Conservation (phyloP, 2,329 filamentous ascomycete genomes). For the Cytospora leucostoma region DNA sequence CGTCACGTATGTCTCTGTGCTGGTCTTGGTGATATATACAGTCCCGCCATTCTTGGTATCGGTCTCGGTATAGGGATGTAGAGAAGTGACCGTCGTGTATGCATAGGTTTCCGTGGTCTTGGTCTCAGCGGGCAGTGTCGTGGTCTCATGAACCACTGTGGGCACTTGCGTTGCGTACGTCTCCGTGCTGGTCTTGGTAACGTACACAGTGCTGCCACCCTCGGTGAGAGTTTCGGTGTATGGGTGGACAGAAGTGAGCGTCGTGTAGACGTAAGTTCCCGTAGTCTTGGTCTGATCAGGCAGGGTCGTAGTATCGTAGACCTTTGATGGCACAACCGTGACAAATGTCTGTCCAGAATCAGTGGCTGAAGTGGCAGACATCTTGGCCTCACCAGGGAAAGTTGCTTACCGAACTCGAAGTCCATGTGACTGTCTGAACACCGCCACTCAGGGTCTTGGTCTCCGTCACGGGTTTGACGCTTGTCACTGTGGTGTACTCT, state of each 20-base stretch:
- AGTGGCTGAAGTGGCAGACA: constrained; percentile 37
- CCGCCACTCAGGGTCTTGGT: constrained; percentile 46
- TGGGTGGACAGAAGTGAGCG: constrained; percentile 5
- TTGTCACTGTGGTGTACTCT: constrained; percentile 46
- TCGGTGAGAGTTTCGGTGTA: constrained; percentile 28
- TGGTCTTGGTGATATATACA: background rate
- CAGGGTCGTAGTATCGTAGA: constrained; percentile 31
- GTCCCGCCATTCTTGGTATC: constrained; percentile 29
- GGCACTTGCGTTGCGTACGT: constrained; percentile 29
- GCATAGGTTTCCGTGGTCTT: background rate
- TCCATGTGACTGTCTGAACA: constrained; percentile 44
- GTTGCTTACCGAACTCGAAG: constrained; percentile 39
- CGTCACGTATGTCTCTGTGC: constrained; percentile 16
- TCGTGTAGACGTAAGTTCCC: background rate
- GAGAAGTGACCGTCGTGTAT: constrained; percentile 10
- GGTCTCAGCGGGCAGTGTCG: constrained; percentile 17
- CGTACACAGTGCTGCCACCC: constrained; percentile 16
- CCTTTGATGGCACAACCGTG: constrained; percentile 33
- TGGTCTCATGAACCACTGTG: constrained; percentile 35
- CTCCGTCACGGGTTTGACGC: constrained; percentile 48
- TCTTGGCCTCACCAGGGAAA: constrained; percentile 25
- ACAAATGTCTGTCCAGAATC: constrained; percentile 34
- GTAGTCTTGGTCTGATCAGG: constrained; percentile 9
- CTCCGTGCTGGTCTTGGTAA: constrained; percentile 1
- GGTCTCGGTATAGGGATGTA: background rate